These are phyloP conservation scores for Ambrosiella xylebori DNA, from an alignment of 2,329 filamentous ascomycete genomes.

Conservation along the genomic window DNA sequence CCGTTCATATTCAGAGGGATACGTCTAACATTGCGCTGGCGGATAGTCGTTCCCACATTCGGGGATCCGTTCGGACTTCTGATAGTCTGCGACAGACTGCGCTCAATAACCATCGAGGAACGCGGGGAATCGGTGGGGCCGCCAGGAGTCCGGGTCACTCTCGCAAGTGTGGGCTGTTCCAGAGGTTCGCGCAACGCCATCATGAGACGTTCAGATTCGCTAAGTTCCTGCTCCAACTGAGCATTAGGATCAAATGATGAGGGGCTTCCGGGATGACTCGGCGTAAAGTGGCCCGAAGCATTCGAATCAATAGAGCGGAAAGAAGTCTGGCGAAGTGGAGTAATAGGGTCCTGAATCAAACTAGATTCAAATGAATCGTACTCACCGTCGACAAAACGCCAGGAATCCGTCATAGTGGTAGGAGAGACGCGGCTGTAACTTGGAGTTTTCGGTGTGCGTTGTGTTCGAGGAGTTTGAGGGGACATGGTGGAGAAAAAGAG, in stretches of 20 bases:
- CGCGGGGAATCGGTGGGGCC: neutral
- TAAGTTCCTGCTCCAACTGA: neutral
- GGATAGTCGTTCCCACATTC: neutral
- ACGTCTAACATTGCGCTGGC: neutral
- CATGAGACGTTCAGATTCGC: neutral
- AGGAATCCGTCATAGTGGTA: slow-evolving; percentile 31
- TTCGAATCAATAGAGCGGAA: slow-evolving; percentile 20
- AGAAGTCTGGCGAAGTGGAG: slow-evolving; percentile 19
- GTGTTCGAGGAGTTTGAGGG: neutral
- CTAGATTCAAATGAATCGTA: slow-evolving; percentile 41
- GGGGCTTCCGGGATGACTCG: neutral
- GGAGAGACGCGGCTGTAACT: slow-evolving; percentile 2
- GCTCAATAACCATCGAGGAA: neutral
- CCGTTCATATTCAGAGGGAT: neutral
- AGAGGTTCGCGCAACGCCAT: slow-evolving; percentile 16
- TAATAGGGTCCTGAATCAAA: neutral
- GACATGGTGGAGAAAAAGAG: neutral
- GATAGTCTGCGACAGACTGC: neutral
- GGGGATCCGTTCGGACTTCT: neutral
- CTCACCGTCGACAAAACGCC: slow-evolving; percentile 44
- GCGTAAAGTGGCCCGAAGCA: neutral
- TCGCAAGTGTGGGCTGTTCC: slow-evolving; percentile 1
- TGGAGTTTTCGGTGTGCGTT: neutral
- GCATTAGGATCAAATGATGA: neutral
- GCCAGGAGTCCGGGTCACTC: neutral